These are phyloP conservation scores for Parathielavia appendiculata DNA, from an alignment of 495 filamentous ascomycete genomes.

Conservation along the genomic window DNA sequence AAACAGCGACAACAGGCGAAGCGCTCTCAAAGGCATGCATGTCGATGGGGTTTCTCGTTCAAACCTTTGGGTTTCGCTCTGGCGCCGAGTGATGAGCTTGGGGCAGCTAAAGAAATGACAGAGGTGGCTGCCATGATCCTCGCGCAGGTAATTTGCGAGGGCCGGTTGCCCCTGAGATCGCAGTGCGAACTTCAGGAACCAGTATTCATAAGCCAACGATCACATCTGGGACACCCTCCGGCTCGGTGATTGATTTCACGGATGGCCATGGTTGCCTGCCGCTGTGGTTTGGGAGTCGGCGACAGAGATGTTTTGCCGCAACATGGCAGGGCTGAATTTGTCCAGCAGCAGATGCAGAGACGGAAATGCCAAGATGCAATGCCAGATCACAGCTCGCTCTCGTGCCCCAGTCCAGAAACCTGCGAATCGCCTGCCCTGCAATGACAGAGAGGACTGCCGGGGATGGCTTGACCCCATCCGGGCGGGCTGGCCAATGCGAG, in stretches of 20 bases:
- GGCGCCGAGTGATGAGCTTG: neutral
- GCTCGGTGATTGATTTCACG: no score
- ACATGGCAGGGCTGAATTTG: neutral
- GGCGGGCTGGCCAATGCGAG: slow-evolving; percentile 5
- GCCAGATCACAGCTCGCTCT: slow-evolving; percentile 12
- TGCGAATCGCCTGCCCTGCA: neutral
- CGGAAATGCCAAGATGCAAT: slow-evolving; percentile 6
- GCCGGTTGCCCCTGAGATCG: neutral
- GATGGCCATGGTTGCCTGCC: no score
- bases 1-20: neutral
- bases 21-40: neutral
- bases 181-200: slow-evolving; percentile 1
- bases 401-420: slow-evolving; percentile 8
- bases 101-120: slow-evolving; percentile 2
- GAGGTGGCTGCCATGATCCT: neutral
- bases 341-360: neutral
- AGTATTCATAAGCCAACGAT: neutral
- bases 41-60: neutral
- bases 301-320: no score
- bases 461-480: neutral
- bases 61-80: neutral
- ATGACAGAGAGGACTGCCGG: neutral
- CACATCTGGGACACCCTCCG: no score
- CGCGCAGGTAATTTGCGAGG: neutral
- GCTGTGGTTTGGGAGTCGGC: no score